phyloP scores from a whole-genome alignment of 2,329 filamentous ascomycete genomes.

The Sclerotinia subarctica region DNA sequence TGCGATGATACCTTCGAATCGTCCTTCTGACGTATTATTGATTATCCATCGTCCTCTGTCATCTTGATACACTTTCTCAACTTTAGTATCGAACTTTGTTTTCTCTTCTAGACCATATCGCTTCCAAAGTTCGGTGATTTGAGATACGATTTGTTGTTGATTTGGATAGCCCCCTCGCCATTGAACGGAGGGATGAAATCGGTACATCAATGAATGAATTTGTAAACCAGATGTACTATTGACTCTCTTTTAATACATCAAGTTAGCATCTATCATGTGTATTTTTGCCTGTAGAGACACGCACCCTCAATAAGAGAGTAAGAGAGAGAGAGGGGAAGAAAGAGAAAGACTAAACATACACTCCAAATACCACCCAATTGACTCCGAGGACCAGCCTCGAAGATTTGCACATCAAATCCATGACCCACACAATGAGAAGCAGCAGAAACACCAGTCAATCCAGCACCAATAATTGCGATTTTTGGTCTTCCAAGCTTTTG shows the following conservation, averaged over 20 bases:
- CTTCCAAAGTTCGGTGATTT: slow-evolving; percentile 71
- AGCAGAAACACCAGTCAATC: slow-evolving; percentile 71
- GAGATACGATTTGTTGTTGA: slow-evolving; percentile 69
- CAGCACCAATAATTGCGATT: slow-evolving; percentile 67
- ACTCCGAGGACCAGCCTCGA: slow-evolving; percentile 66
- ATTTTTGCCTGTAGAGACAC: fast-evolving
- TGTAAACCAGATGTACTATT: slow-evolving; percentile 81
- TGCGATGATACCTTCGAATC: slow-evolving; percentile 75
- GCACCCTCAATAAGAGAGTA: neutral
- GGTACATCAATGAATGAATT: slow-evolving; percentile 83
- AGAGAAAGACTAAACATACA: slow-evolving; percentile 44
- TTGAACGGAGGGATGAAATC: slow-evolving; percentile 76
- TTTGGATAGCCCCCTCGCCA: slow-evolving; percentile 77
- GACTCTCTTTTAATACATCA: slow-evolving; percentile 52
- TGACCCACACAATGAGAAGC: slow-evolving; percentile 81
- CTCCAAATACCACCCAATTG: slow-evolving; percentile 79
- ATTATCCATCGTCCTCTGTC: slow-evolving; percentile 70
- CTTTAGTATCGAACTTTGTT: slow-evolving; percentile 68
- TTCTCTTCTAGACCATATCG: slow-evolving; percentile 67
- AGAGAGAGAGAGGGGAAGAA: slow-evolving; percentile 19
- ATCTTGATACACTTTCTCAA: slow-evolving; percentile 68
- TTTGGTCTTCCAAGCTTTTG: slow-evolving; percentile 58
- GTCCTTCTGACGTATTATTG: slow-evolving; percentile 66
- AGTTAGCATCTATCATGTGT: neutral
- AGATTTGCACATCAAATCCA: slow-evolving; percentile 78